Conservation (phyloP, 1,139 yeast genomes). For the Saccharomycopsis phalli region DNA sequence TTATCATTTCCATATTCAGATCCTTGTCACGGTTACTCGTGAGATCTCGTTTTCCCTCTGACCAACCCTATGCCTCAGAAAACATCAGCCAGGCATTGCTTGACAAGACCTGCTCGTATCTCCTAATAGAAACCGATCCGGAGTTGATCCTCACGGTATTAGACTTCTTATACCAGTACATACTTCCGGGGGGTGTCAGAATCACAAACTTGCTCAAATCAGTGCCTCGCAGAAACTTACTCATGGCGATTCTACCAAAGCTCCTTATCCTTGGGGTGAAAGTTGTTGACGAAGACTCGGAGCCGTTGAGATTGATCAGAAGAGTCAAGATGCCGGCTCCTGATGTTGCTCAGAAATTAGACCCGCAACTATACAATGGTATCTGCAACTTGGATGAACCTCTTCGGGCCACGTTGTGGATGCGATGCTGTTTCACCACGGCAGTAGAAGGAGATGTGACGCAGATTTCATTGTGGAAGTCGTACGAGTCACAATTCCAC, state of each 20-base stretch:
- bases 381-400: constrained; percentile 73
- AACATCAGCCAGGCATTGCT: constrained; percentile 32
- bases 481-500: constrained; percentile 81
- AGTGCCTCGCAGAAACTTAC: constrained; percentile 36
- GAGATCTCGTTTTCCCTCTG: constrained; percentile 34
- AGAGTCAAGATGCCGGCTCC: constrained; percentile 49
- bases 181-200: constrained; percentile 40
- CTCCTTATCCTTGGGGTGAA: constrained; percentile 46
- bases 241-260: constrained; percentile 52
- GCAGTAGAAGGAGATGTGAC: constrained; percentile 76
- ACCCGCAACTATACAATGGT: constrained; percentile 50
- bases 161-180: constrained; percentile 60
- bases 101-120: constrained; percentile 37
- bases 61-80: constrained; percentile 35
- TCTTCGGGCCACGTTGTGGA: constrained; percentile 88
- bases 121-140: constrained; percentile 42
- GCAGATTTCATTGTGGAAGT: constrained; percentile 92
- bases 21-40: constrained; percentile 42
- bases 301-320: constrained; percentile 34
- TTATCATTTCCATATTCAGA: constrained; percentile 45
- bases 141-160: constrained; percentile 56
- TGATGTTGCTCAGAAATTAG: constrained; percentile 46
- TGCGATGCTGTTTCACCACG: constrained; percentile 85
- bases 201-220: constrained; percentile 30
- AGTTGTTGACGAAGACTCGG: background rate